Base-by-base conservation (phyloP, 768 basidiomycete species). In the Nidularia sp. region DNA sequence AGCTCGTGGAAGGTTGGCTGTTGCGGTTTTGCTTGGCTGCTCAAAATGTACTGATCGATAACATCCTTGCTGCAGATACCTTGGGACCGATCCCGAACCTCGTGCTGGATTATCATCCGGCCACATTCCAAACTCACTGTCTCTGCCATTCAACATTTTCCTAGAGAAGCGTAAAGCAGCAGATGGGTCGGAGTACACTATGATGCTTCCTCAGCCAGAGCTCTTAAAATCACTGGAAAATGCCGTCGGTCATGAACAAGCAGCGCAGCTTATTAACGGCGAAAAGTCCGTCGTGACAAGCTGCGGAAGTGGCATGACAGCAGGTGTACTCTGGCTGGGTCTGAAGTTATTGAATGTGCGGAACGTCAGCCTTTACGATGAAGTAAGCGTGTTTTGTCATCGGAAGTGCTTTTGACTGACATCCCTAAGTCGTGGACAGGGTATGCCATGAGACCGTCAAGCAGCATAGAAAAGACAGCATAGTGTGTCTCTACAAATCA, bases 281-380 rank as follows among this genome's bases (percentile, higher is more conserved):
- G 69, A 83, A 54, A 73, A 78, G 48, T 63, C 74, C 18, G 81
- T 95, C 32, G 78, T 86, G 4, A 83, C 88, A 9, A 88, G 78
- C 53, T 99, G 96, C 71, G 96, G 96, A 48, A 96, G 92, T 63
- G 96, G 96, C 43, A 98, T 99, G 96, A 97, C 95, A n/a, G 96
- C 96, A 8, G 91, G 82, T 2, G 75, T 98, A 10, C 75, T 98
- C 5, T 98, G 97, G 95, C 76, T 98, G 53, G 94, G 92, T n/a
- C 73, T 97, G 55, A 82, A 88, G 65, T 61, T 88, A 35, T 60
- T 93, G 45, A 85, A 83, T 10, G 80, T 81, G 4, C 66, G 79
- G 49, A 71, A 74, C 22, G 72, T 88, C 39, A 80, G 79, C n/a
- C 67, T 98, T 8, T 99, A 98, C 62, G 97, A 99, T 59, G 97